Conservation (phyloP, 169 alveolate genomes). For the Amoebophrya sp. region DNA sequence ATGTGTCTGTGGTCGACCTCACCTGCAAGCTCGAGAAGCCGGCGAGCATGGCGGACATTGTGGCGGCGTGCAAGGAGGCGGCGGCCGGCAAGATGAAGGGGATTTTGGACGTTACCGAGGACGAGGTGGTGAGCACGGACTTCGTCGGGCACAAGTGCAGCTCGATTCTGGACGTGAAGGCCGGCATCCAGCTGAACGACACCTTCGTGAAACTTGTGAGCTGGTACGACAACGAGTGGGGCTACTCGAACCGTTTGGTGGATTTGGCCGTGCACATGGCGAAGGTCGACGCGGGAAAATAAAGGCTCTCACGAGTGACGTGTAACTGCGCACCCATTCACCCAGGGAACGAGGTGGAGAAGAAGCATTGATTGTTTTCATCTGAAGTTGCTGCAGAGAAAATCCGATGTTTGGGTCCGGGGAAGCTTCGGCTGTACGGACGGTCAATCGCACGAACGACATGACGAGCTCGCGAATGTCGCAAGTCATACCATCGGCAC, state of each 20-base stretch:
- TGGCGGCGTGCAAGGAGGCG: constrained; percentile 81
- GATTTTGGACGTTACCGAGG: constrained; percentile 87
- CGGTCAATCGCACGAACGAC: no score
- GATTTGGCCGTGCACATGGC: constrained; percentile 66
- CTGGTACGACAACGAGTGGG: constrained; percentile 99
- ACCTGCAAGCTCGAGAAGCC: constrained; percentile 89
- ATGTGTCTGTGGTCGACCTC: constrained; percentile 97
- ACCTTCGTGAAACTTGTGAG: constrained; percentile 88
- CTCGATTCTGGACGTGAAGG: constrained; percentile 86
- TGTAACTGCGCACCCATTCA: no score
- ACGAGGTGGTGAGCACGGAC: constrained; percentile 89
- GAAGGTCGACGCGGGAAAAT: constrained; percentile 31
- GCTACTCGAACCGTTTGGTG: constrained; percentile 93
- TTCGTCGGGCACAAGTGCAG: constrained; percentile 81
- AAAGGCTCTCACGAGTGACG: no score
- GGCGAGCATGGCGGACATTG: constrained; percentile 86
- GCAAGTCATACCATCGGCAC: no score
- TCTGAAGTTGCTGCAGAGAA: no score
- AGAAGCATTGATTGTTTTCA: no score
- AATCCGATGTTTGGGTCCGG: no score
- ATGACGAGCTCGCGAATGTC: no score
- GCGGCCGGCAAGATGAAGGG: constrained; percentile 47
- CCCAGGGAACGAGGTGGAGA: no score
- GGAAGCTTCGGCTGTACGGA: no score
- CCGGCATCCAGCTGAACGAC: constrained; percentile 89